phyloP scores from a whole-genome alignment of 371 early-diverging fungal genomes.

The Mucor circinelloides region DNA sequence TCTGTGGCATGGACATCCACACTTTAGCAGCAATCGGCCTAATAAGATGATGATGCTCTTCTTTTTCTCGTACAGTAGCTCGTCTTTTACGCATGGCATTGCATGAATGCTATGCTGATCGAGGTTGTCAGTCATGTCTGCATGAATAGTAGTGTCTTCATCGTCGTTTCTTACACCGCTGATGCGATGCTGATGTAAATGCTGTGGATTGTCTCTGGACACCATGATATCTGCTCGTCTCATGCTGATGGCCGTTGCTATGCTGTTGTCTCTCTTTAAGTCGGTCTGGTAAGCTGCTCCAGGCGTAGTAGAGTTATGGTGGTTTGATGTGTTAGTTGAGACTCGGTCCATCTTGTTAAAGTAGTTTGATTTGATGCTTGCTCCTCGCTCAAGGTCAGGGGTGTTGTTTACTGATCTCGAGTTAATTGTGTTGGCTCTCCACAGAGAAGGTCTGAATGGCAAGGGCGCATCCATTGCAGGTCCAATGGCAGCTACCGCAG shows the following conservation, averaged over 20 bases:
- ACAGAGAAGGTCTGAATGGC: conserved; percentile 18
- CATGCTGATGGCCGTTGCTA: conserved; percentile 32
- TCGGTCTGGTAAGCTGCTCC: background rate
- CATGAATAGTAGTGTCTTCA: conserved; percentile 4
- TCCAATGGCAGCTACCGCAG: background rate
- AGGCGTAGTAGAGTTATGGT: background rate
- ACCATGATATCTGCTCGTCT: conserved; percentile 28
- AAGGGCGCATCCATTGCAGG: background rate
- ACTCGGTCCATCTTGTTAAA: background rate
- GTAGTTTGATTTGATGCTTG: background rate
- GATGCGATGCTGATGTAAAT: conserved; percentile 20
- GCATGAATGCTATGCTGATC: background rate
- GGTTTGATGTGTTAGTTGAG: background rate
- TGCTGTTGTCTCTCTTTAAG: conserved; percentile 22
- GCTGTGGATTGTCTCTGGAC: conserved; percentile 29
- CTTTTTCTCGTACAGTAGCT: conserved; percentile 29
- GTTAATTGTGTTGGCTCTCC: conserved; percentile 11
- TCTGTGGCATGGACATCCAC: conserved; percentile 50
- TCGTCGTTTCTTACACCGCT: conserved; percentile 1
- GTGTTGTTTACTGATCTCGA: background rate
- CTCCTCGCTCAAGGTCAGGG: conserved; percentile 6
- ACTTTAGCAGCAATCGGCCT: conserved; percentile 38
- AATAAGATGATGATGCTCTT: conserved; percentile 35
- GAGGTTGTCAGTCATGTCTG: background rate
- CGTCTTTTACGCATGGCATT: conserved; percentile 1